Evolutionary conservation across 2,329 filamentous ascomycete species (phyloP).

Genomic region (Microdochium bolleyi): DNA sequence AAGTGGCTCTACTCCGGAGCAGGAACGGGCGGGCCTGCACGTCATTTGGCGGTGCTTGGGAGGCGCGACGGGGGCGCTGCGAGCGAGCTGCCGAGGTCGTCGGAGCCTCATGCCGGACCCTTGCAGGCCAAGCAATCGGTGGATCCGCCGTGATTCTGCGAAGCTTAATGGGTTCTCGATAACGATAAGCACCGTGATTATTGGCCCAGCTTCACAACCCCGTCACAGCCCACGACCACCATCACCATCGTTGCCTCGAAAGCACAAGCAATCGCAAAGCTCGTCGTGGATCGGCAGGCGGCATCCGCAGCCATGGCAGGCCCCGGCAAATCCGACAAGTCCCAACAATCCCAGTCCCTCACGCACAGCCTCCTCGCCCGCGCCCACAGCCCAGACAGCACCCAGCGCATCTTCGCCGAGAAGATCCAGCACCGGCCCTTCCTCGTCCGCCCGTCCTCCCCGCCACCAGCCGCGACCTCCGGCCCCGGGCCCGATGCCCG

Average conservation of each 20-base stretch:
- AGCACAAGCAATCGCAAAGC: too few species aligned
- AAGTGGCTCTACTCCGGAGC: background rate
- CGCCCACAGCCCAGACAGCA: slow-evolving; percentile 69
- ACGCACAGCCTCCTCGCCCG: slow-evolving; percentile 63
- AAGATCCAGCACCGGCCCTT: slow-evolving; percentile 79
- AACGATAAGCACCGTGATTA: background rate
- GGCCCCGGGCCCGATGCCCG: slow-evolving; percentile 35
- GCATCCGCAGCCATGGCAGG: slow-evolving; percentile 19
- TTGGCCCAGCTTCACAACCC: too few species aligned
- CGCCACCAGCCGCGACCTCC: slow-evolving; percentile 47
- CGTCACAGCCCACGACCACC: background rate
- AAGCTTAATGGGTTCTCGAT: background rate
- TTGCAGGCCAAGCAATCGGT: background rate
- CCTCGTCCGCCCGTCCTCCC: slow-evolving; percentile 68
- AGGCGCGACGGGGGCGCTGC: background rate
- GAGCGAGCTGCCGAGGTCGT: background rate
- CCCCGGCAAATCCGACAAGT: background rate
- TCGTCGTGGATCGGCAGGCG: too few species aligned
- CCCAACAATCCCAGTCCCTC: slow-evolving; percentile 20
- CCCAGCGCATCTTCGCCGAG: slow-evolving; percentile 66
- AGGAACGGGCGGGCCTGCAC: background rate
- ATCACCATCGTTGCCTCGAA: too few species aligned
- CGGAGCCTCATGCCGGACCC: background rate
- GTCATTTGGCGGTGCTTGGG: background rate
- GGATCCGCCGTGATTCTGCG: background rate